phyloP scores from a whole-genome alignment of 192 early-diverging fungal genomes.

The Dissophora globulifera region DNA sequence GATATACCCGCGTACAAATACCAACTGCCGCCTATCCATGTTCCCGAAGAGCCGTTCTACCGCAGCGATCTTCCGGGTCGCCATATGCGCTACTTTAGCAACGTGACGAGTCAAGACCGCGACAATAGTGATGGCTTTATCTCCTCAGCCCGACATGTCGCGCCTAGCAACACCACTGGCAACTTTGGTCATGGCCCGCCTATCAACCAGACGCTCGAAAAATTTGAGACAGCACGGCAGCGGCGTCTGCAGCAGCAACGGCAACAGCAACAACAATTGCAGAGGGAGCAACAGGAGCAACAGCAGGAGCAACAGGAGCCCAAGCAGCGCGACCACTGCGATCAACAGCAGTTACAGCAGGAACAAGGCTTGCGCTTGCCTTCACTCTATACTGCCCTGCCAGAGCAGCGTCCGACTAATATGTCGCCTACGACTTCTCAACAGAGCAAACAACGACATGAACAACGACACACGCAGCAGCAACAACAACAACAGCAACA shows the following conservation, averaged over 20 bases:
- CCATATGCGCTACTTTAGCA: constrained; percentile 42
- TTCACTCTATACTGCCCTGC: constrained; percentile 29
- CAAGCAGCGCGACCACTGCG: too few relatives aligned
- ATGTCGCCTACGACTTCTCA: not conserved
- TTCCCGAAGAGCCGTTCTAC: constrained; percentile 29
- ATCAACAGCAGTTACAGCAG: too few relatives aligned
- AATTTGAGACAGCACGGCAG: constrained; percentile 7
- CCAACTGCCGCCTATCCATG: constrained; percentile 14
- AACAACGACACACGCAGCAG: not conserved
- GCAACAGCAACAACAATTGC: not conserved
- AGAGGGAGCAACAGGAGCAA: constrained; percentile 47
- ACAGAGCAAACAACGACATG: not conserved
- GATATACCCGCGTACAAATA: constrained; percentile 10
- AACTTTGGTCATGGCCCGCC: constrained; percentile 33
- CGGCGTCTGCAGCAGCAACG: constrained; percentile 1
- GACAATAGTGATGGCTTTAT: constrained; percentile 22
- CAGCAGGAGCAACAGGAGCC: constrained; percentile 1
- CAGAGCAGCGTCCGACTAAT: constrained; percentile 20
- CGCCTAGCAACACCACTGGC: constrained; percentile 27
- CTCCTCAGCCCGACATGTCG: constrained; percentile 28
- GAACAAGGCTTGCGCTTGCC: constrained; percentile 29
- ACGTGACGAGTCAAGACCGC: constrained; percentile 39
- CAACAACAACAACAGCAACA: constrained; percentile 4
- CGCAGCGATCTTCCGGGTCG: constrained; percentile 25
- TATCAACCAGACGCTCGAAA: constrained; percentile 24